Evolutionary conservation across 352 stramenopile genomes (phyloP), one percentile per base, ranked within the genome.

Genomic region (Discostella stelligera): DNA sequence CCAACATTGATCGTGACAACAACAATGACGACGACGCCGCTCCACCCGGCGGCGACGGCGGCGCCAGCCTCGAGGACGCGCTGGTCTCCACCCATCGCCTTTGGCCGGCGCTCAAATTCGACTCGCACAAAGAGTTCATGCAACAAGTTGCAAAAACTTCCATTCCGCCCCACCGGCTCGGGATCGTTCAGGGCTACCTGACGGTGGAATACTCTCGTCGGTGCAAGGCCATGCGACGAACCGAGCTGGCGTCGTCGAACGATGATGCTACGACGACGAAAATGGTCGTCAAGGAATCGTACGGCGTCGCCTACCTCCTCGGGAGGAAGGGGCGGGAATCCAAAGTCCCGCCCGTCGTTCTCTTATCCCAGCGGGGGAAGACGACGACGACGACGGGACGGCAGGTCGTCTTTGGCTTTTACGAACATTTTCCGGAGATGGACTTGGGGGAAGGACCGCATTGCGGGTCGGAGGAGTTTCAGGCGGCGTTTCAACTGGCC

Each of bases 91-190:
- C 23, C 2, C 27, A 62, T 37, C 25, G 66, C 39, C 60, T 78
- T 2, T 77, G 70, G 70, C 70, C 70, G 13, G 70, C 70, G 30
- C 39, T 78, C 9, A 71, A 68, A 55, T 78, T 68, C 30, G 46
- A 71, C 14, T 55, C 41, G 2, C 52, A 60, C n/a, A 53, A 63
- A 14, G 60, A 78, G 16, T 61, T 78, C 20, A 62, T 63, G 39
- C 37, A 41, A 1, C 20, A 44, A 23, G 23, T 77, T 14, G 27
- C 27, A 2, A 39, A 59, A 5, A 21, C 21, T 16, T 13, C 53
- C 11, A n/a, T 65, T 10, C 21, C 16, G 23, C 46, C 11, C 20
- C 16, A 14, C 30, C 2, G 44, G n/a, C 5, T 60, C 7, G 65
- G 48, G 18, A 56, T 27, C 9, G 27, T 66, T 18, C 66, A 74